These are phyloP conservation scores for Xenoacremonium recifei DNA, from an alignment of 2,329 filamentous ascomycete species.

Conservation along the genomic window DNA sequence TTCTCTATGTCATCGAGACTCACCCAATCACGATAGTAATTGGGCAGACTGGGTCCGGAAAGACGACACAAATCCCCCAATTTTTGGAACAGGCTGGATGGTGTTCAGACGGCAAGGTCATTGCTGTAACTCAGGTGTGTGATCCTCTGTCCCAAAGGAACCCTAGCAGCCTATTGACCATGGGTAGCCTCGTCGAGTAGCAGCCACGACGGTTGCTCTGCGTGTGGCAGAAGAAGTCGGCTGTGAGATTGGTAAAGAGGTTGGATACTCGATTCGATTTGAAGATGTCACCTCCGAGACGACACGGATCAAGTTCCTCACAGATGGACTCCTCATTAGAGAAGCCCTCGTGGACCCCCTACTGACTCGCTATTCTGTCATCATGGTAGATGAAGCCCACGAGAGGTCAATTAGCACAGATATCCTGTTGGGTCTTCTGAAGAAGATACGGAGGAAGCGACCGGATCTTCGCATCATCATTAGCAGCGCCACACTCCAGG, in stretches of 20 bases:
- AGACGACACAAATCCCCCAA: slow-evolving; percentile 94
- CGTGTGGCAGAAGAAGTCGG: slow-evolving; percentile 87
- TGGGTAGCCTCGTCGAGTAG: slow-evolving; percentile 77
- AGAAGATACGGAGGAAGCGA: slow-evolving; percentile 81
- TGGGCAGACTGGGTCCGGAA: slow-evolving; percentile 91
- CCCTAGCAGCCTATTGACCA: slow-evolving; percentile 15
- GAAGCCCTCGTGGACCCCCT: slow-evolving; percentile 93
- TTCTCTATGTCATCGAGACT: slow-evolving; percentile 85
- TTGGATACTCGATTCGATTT: slow-evolving; percentile 89
- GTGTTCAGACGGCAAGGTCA: slow-evolving; percentile 77
- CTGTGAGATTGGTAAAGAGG: slow-evolving; percentile 83
- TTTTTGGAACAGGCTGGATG: slow-evolving; percentile 87
- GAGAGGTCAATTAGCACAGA: slow-evolving; percentile 92
- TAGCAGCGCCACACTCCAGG: slow-evolving; percentile 90
- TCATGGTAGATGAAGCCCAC: slow-evolving; percentile 98
- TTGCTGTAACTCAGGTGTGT: slow-evolving; percentile 85
- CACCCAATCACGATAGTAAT: slow-evolving; percentile 84
- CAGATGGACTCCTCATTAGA: slow-evolving; percentile 85
- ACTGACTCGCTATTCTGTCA: slow-evolving; percentile 85
- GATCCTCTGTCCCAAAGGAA: slow-evolving; percentile 7
- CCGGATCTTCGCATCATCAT: slow-evolving; percentile 84
- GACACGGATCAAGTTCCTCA: slow-evolving; percentile 92
- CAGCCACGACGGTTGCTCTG: slow-evolving; percentile 84
- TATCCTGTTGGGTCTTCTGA: slow-evolving; percentile 82
- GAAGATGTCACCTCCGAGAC: slow-evolving; percentile 85